Evolutionary conservation across 2,329 filamentous ascomycete genomes (phyloP).

Genomic region (Acrocalymma vagum): DNA sequence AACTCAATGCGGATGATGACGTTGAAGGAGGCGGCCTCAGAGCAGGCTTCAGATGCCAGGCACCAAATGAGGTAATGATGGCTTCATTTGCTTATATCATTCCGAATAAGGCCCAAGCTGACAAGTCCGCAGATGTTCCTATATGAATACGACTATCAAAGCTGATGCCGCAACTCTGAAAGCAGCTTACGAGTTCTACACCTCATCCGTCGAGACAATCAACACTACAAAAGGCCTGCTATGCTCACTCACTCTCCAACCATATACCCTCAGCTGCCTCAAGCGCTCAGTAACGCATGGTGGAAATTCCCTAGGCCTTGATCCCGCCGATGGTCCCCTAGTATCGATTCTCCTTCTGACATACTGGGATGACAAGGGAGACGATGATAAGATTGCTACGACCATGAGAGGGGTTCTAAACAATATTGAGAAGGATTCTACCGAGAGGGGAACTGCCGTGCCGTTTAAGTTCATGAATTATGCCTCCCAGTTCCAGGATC

Average conservation of each 20-base stretch:
- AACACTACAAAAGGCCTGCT: constrained; percentile 12
- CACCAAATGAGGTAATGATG: constrained; percentile 2
- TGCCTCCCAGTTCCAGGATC: constrained; percentile 47
- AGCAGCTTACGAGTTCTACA: constrained; percentile 17
- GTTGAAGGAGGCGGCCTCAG: constrained; percentile 14
- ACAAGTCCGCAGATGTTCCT: constrained; percentile 16
- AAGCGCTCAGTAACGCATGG: constrained; percentile 13
- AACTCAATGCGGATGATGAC: constrained; percentile 18
- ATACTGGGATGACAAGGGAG: constrained; percentile 21
- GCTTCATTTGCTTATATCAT: background rate
- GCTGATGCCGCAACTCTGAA: constrained; percentile 19
- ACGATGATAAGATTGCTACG: constrained; percentile 22
- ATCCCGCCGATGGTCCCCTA: constrained; percentile 21
- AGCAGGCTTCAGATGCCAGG: constrained; percentile 12
- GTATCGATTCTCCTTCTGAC: constrained; percentile 26
- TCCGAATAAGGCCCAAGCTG: background rate
- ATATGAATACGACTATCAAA: constrained; percentile 19
- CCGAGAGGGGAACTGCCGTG: constrained; percentile 41
- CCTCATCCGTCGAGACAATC: constrained; percentile 18
- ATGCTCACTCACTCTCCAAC: constrained; percentile 23
- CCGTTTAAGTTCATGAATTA: constrained; percentile 50
- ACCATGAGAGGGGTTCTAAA: constrained; percentile 14
- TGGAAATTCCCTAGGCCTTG: constrained; percentile 28
- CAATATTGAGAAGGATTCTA: constrained; percentile 15
- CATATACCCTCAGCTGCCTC: constrained; percentile 22